Conservation (phyloP, 768 basidiomycete species). For the Hypholoma fasciculare region DNA sequence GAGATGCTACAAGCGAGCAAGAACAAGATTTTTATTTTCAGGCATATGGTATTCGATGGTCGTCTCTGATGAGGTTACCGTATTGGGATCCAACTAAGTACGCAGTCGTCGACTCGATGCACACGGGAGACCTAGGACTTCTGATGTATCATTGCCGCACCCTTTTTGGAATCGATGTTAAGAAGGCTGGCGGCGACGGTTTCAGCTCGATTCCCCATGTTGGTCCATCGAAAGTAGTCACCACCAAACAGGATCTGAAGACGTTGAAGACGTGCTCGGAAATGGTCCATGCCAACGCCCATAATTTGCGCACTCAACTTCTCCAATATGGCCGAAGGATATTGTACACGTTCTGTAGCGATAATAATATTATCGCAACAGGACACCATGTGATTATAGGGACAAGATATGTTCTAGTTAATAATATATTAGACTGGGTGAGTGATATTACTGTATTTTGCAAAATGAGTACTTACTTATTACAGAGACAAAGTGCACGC, state of each 20-base stretch:
- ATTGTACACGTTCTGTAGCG: neutral
- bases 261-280: neutral
- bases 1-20: constrained; percentile 1
- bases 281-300: neutral
- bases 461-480: no score
- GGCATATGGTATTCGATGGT: constrained; percentile 9
- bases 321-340: neutral
- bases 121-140: constrained; percentile 9
- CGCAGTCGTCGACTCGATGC: constrained; percentile 16
- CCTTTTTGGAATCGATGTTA: constrained; percentile 12
- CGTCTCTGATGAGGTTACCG: constrained; percentile 7
- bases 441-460: neutral
- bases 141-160: constrained; percentile 9
- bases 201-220: neutral
- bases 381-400: neutral
- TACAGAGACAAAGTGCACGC: no score
- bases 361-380: neutral
- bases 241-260: neutral
- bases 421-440: neutral
- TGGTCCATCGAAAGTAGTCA: neutral
- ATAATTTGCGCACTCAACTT: neutral
- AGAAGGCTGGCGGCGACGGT: constrained; percentile 2
- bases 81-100: constrained; percentile 14
- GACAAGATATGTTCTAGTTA: neutral
- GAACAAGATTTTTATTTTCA: neutral